Percentiles rank a stretch among this genome's conserved stretches.
phyloP scores from a whole-genome alignment of 106 monocot species.

The Phalaenopsis aphrodite region DNA sequence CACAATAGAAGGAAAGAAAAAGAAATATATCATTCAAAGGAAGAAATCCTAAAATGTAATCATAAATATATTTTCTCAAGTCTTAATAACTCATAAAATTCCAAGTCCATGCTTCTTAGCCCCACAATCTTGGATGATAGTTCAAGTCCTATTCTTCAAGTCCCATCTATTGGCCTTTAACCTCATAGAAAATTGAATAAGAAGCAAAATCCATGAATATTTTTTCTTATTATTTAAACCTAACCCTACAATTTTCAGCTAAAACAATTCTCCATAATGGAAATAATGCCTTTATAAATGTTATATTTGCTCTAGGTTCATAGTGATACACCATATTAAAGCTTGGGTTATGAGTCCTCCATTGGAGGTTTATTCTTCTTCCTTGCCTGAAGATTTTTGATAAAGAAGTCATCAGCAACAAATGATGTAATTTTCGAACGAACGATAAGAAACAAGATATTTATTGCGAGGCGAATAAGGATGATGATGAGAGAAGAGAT shows the following conservation, averaged over 20 bases:
- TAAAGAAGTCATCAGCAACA: not conserved
- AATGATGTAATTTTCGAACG: not conserved
- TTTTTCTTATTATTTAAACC: not conserved
- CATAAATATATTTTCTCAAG: not conserved
- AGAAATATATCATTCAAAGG: too few species aligned
- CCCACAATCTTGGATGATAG: too few species aligned
- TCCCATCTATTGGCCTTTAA: not conserved
- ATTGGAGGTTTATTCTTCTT: not conserved
- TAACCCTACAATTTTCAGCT: not conserved
- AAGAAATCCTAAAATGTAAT: too few species aligned
- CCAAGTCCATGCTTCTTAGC: not conserved
- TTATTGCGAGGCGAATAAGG: not conserved
- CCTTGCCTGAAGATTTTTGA: not conserved
- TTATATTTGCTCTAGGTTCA: not conserved
- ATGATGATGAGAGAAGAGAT: not conserved
- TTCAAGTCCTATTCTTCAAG: too few species aligned
- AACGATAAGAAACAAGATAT: not conserved
- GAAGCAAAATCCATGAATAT: not conserved
- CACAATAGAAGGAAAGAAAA: too few species aligned
- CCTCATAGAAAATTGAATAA: not conserved
- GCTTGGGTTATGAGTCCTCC: conserved; percentile 4
- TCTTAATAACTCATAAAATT: not conserved
- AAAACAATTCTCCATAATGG: not conserved
- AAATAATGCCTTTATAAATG: not conserved
- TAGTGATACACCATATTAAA: not conserved